phyloP scores from a whole-genome alignment of 768 basidiomycete species.

The Tulasnella sp. region DNA sequence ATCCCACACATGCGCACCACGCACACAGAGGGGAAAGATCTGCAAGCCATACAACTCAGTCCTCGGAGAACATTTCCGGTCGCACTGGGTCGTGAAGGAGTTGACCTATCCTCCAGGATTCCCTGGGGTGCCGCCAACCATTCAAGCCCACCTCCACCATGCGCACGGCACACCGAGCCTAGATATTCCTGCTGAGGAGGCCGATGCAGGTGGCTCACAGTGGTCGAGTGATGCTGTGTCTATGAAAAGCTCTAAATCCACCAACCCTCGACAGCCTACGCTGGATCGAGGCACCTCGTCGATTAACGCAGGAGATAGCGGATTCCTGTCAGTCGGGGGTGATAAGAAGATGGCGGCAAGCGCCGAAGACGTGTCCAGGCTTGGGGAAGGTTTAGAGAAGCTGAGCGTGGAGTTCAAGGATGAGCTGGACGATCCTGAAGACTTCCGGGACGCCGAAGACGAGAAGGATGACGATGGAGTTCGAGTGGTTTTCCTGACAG shows the following conservation, averaged over 20 bases:
- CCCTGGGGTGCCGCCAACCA: slow-evolving; percentile 33
- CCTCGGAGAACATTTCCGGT: slow-evolving; percentile 78
- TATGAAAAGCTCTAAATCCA: slow-evolving; percentile 14
- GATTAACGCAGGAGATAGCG: background rate
- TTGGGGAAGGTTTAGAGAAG: background rate
- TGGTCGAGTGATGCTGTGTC: slow-evolving; percentile 14
- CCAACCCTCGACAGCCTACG: background rate
- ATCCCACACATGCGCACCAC: no score
- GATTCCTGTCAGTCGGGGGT: slow-evolving; percentile 3
- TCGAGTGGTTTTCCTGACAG: slow-evolving; percentile 37
- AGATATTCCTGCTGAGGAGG: background rate
- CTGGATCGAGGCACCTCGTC: background rate
- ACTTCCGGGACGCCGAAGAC: slow-evolving; percentile 11
- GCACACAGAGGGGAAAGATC: slow-evolving; percentile 66
- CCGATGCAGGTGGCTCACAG: background rate
- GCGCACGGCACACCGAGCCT: slow-evolving; percentile 6
- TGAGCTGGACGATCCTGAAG: slow-evolving; percentile 2
- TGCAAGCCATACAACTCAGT: slow-evolving; percentile 90
- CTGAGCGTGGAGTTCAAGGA: slow-evolving; percentile 3
- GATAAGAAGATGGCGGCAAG: slow-evolving; percentile 14
- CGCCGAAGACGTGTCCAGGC: slow-evolving; percentile 13
- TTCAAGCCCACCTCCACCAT: slow-evolving; percentile 16
- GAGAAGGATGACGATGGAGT: background rate
- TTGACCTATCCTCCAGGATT: slow-evolving; percentile 39
- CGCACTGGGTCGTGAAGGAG: slow-evolving; percentile 75